Evolutionary conservation across 139 green algal genomes (phyloP).

Genomic region (Desmodesmus armatus): DNA sequence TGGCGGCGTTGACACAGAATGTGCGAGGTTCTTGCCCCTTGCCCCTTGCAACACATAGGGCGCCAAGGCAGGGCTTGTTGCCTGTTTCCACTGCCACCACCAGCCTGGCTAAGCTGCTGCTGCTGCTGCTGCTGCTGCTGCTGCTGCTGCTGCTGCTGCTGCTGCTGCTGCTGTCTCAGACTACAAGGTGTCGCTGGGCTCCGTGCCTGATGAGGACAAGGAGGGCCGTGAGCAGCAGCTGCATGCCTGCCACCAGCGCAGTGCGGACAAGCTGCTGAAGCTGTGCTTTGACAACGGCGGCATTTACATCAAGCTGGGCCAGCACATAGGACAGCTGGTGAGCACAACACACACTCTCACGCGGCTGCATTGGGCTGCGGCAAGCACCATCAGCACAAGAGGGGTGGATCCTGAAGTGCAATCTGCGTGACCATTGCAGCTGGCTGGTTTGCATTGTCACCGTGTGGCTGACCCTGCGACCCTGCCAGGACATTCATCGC

Average conservation of each 20-base stretch:
- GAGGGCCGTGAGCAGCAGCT: conserved; percentile 47
- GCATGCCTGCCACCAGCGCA: conserved; percentile 60
- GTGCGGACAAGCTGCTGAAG: conserved; percentile 59
- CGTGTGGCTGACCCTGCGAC: no score
- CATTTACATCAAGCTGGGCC: conserved; percentile 83
- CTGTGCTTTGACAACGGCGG: conserved; percentile 91
- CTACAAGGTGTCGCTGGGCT: conserved; percentile 63
- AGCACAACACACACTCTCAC: no score
- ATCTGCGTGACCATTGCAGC: no score
- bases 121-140: not conserved
- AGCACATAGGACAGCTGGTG: conserved; percentile 92
- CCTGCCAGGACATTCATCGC: no score
- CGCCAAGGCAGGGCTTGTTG: no score
- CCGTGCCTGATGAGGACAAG: not conserved
- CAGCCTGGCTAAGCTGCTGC: not conserved
- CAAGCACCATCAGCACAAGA: no score
- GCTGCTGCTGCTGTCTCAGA: conserved; percentile 53
- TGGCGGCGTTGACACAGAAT: no score
- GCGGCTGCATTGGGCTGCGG: no score
- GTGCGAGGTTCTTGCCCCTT: no score
- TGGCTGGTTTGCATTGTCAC: no score
- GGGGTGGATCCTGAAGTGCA: no score
- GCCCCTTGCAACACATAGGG: no score
- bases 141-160: not conserved
- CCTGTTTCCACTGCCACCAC: not conserved